These are phyloP conservation scores for Betula pendula DNA, from an alignment of 306 rosid species.

Conservation along the genomic window DNA sequence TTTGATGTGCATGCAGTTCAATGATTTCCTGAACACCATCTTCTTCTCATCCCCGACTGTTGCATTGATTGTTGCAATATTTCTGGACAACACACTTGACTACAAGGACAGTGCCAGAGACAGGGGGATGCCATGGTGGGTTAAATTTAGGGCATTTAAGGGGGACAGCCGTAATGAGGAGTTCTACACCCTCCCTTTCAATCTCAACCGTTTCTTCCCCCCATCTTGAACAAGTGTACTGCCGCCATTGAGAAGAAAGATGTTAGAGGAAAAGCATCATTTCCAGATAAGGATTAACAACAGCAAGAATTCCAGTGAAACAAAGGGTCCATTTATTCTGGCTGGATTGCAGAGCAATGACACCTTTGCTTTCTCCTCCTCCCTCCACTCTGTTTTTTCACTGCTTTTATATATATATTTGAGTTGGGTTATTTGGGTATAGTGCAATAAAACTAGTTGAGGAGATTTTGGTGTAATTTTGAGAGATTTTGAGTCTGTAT, in stretches of 20 bases:
- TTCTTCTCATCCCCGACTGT: conserved; percentile 90
- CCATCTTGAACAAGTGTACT: conserved; percentile 52
- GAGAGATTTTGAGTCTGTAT: too few species aligned
- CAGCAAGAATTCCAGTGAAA: conserved; percentile 31
- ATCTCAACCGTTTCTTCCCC: conserved; percentile 93
- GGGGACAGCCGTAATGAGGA: conserved; percentile 92
- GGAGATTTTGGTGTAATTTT: neutral
- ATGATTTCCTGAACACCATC: conserved; percentile 89
- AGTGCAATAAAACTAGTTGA: conserved; percentile 26
- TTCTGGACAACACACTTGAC: conserved; percentile 97
- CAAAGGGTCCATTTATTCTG: conserved; percentile 15
- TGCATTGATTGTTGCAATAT: conserved; percentile 75
- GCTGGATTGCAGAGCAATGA: conserved; percentile 25
- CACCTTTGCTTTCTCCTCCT: conserved; percentile 22
- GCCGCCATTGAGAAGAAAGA: conserved; percentile 17
- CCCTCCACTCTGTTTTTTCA: conserved; percentile 7
- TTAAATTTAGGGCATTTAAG: conserved; percentile 76
- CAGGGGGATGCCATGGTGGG: conserved; percentile 99
- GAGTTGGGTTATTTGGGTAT: conserved; percentile 46
- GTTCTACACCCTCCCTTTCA: conserved; percentile 97
- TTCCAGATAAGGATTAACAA: conserved; percentile 44
- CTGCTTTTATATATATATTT: conserved; percentile 20
- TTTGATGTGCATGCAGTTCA: conserved; percentile 73
- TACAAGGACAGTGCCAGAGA: conserved; percentile 81
- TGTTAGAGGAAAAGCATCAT: conserved; percentile 71